Base-by-base conservation (phyloP, 176 grass and related monocot species). In the Dactylis glomerata region DNA sequence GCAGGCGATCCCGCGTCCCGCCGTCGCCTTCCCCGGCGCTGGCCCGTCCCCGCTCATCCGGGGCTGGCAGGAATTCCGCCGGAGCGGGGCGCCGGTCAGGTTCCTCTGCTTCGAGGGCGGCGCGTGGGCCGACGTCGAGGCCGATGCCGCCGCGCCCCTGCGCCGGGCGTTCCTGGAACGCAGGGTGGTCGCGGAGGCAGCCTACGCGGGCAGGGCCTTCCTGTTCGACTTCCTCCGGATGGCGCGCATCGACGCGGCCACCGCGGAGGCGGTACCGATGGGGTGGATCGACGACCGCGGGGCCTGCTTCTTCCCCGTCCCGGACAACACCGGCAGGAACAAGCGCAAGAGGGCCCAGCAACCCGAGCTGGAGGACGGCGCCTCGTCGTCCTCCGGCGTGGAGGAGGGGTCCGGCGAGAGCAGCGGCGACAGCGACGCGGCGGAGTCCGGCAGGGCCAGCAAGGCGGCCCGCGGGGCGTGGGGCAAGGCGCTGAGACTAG, bases 261-360 rank as follows among this genome's bases (percentile, higher is more conserved):
- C 88, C 33, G 75, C 84, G 15, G 77, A 85, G 49, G 79, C 81
- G 54, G 77, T 37, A 41, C 33, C 87, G 10, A 83, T 97, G 19
- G 95, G 69, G n/a, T 97, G 95, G 95, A 97, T 97, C 50, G 95
- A 95, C 84, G 79, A 68, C 28, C 86, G 77, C 12, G 87, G 91
- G 28, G 73, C 56, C 9, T 93, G 89, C 82, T 95, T 95, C 84
- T 97, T 97, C 84, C 92, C 92, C 3, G 61, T 50, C 3, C 82
- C 84, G n/a, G n/a, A n/a, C 1, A 76, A 67, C 6, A 27, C 33
- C 0, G 59, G 32, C 1, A 75, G 58, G 74, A 90, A n/a, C n/a
- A n/a, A 83, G 69, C 58, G 80, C 3, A 64, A 50, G 80, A 81
- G 77, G 61, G 71, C 10, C 6, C 63, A 65, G 8, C 42, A 14